Conservation (phyloP, 352 stramenopile genomes). For the Thalassiosira sp. region DNA sequence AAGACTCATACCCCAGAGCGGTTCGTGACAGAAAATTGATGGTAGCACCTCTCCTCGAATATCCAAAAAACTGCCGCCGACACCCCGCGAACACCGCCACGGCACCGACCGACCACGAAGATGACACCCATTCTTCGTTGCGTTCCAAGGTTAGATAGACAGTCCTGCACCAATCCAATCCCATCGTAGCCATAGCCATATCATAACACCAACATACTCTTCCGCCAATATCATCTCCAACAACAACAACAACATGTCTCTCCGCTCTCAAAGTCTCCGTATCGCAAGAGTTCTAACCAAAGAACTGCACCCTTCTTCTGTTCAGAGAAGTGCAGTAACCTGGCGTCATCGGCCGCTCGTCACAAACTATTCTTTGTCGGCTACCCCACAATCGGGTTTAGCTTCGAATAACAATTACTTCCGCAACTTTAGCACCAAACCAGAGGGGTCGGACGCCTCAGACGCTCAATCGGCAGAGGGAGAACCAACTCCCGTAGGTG, state of each 20-base stretch:
- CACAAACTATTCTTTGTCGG: conserved; percentile 5
- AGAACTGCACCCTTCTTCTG: conserved; percentile 13
- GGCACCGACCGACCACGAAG: no score
- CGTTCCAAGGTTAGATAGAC: no score
- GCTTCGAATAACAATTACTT: neutral
- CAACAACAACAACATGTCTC: conserved; percentile 30
- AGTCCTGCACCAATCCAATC: no score
- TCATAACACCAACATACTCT: no score
- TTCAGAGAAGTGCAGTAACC: neutral
- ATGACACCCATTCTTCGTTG: no score
- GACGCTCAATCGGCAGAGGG: conserved; percentile 17
- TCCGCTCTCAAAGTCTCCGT: conserved; percentile 28
- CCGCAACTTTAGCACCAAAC: conserved; percentile 40
- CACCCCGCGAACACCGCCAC: no score
- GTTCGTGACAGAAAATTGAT: no score
- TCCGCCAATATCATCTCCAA: no score
- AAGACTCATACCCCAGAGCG: no score
- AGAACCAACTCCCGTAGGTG: neutral
- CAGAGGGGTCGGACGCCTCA: conserved; percentile 1
- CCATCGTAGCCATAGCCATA: no score
- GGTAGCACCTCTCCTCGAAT: no score
- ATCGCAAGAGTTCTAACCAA: conserved; percentile 22
- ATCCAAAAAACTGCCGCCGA: no score
- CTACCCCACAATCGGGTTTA: neutral
- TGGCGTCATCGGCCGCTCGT: conserved; percentile 16